Evolutionary conservation across 305 asterid species (phyloP), one percentile per base, ranked within the genome.

Genomic region (Fraxinus baroniana): DNA sequence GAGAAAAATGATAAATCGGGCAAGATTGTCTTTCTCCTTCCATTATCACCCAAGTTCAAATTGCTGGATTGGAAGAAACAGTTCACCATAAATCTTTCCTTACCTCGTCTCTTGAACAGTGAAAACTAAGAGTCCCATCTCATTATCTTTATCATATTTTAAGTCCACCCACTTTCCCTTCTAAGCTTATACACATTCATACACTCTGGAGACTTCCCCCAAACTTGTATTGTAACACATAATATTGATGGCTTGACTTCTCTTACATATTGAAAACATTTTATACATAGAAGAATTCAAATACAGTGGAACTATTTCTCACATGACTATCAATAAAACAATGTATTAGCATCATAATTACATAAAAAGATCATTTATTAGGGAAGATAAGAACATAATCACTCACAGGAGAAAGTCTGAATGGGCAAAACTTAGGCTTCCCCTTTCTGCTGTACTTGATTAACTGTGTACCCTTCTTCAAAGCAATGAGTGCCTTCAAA

Each of bases 361-460:
- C 74, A 26, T 22, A 79, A 37, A 75, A 46, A 62, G 37, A 41
- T 57, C 49, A 60, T 55, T 35, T 18, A 13, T 30, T 32, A 37
- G 49, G 74, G 77, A 66, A 28, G 41, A 71, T 22, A 79, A 32
- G 72, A 57, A 20, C 32, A 73, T 52, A 86, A 76, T 66, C 24
- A 88, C 95, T 89, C 89, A 93, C 98, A 55, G 91, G 87, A 92
- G 98, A 94, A 87, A 95, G 90, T 93, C 97, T 90, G 90, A 95
- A 93, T 71, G 93, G 92, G 79, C 97, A 90, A 84, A 95, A 94
- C 86, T 95, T 95, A 39, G 98, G 99, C 91, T 90, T 95, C 86
- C 99, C 98, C 87, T 93, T 91, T 80, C 98, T 89, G 89, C 99
- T 94, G 86, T 95, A 95, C 91, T 95, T 95, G 90, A 95, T 86